Base-by-base conservation (phyloP, 2,329 filamentous ascomycete genomes). In the Trichophyton simii region DNA sequence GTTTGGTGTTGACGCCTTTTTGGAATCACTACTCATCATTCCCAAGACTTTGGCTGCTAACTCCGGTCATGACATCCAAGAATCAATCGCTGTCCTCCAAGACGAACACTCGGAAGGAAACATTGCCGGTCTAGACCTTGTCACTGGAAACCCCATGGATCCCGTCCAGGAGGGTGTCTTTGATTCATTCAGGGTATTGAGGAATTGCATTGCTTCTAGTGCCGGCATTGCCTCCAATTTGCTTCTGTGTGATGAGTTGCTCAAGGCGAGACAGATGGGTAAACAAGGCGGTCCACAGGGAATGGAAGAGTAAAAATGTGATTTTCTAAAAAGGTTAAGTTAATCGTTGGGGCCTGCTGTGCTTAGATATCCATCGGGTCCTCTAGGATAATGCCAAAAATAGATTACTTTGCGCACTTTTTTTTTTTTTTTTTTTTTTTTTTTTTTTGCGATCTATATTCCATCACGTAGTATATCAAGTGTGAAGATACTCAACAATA, bases 41-140 rank as follows among this genome's bases (percentile, higher is more conserved):
- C 94, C 94, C 70, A 99, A 99, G 83, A 97, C 91, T 1, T 82
- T 99, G 65, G 94, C 94, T 54, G 91, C 91, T 67, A 99, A 99
- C 72, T 90, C 90, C 59, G 94, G 94, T 63, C 91, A 96, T 69
- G 94, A 99, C 71, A 89, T 99, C 65, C 94, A 99, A 77, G 94
- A 99, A 78, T 87, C 91, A 67, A 79, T 99, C 71, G 91, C 91
- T 59, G 83, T 83, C 46, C 79, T 99, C 62, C 89, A 95, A 72
- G 91, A 96, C 69, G 92, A 95, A 75, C 81, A 88, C 67, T 79
- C 81, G 6, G 88, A 96, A 38, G 92, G 92, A 62, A 89, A 94
- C 68, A 76, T 89, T 48, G 91, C 94, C 62, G 94, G 94, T 20
- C 79, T 99, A 65, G 88, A 97, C 72, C 80, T 99, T 61, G 82